These are phyloP conservation scores for Nicotiana tabacum DNA, from an alignment of 257 asterid genomes.

Conservation along the genomic window DNA sequence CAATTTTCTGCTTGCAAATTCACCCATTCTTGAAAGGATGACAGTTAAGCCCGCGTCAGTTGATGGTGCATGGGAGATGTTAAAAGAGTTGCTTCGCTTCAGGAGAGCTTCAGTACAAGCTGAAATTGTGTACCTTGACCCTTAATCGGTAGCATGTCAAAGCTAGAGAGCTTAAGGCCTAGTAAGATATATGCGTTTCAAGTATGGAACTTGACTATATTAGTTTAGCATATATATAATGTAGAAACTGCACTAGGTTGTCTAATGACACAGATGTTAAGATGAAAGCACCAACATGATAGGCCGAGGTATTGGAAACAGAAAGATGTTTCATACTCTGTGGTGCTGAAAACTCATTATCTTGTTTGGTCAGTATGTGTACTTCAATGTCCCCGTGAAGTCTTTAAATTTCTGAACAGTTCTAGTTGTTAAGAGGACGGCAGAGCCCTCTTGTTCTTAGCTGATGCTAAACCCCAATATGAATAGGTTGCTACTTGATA, in stretches of 20 bases:
- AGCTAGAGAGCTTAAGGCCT: background rate
- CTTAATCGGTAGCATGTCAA: slow-evolving; percentile 24
- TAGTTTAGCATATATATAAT: background rate
- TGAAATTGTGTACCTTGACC: slow-evolving; percentile 63
- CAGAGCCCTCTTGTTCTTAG: background rate
- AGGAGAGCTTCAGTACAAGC: slow-evolving; percentile 76
- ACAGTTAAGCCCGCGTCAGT: slow-evolving; percentile 59
- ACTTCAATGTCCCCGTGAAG: background rate
- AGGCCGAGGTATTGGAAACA: background rate
- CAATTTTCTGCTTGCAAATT: slow-evolving; percentile 61
- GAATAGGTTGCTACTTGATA: too few relatives aligned
- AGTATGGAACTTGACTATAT: background rate
- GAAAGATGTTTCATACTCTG: background rate
- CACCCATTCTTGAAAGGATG: slow-evolving; percentile 79
- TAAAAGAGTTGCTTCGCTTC: slow-evolving; percentile 75
- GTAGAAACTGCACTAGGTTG: background rate
- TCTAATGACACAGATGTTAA: background rate
- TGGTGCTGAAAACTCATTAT: background rate
- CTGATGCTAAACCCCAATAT: background rate
- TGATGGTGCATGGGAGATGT: slow-evolving; percentile 69
- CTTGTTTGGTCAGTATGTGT: background rate
- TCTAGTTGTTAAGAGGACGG: background rate
- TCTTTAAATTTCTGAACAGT: background rate
- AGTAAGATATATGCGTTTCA: background rate
- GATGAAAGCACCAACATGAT: background rate